Evolutionary conservation across 2,329 filamentous ascomycete genomes (phyloP), one percentile per base, ranked within the genome.

Genomic region (Cladosporium oxysporum): DNA sequence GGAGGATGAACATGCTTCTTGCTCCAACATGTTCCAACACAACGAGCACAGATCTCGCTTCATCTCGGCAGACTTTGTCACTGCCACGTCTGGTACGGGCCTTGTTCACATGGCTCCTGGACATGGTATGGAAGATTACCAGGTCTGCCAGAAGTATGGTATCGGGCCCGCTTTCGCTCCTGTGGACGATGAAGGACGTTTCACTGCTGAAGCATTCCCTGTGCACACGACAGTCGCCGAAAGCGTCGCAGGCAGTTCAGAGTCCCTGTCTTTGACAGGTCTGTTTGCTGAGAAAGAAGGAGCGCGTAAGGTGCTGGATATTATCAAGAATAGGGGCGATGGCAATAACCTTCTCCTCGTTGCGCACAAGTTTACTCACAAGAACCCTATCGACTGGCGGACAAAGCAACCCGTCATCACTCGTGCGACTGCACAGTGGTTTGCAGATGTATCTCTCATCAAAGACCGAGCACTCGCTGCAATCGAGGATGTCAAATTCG

Each of bases 301-400:
- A 49, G 88, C 88, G 41, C 80, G 84, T 59, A 85, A 86, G 3
- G 89, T 97, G 0, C 77, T 98, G 2, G 82, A 88, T 1, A 82
- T 95, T 60, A 82, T 97, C 2, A 80, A 83, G 29, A 81, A 84
- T 0, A 69, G 71, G 11, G 28, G 31, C 0, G 68, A 72, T 6
- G 33, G 35, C 0, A 67, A 75, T 74, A 65, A 64, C 23, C 76
- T 82, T n/a, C 85, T 98, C 3, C 80, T 97, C 49, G 84, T 85
- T 47, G 85, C 85, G 4, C 90, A 96, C 71, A 83, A 83, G 65
- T 90, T 94, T 75, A 84, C 84, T 62, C 95, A 99, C 82, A 98
- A 97, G 78, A 98, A 98, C 76, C 95, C 95, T 0, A 97, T 98
- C 71, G 95, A 99, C 79, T 99, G 95, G 95, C 87, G 95, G 63